phyloP scores from a whole-genome alignment of 352 stramenopile species.

The Pythium sp. region DNA sequence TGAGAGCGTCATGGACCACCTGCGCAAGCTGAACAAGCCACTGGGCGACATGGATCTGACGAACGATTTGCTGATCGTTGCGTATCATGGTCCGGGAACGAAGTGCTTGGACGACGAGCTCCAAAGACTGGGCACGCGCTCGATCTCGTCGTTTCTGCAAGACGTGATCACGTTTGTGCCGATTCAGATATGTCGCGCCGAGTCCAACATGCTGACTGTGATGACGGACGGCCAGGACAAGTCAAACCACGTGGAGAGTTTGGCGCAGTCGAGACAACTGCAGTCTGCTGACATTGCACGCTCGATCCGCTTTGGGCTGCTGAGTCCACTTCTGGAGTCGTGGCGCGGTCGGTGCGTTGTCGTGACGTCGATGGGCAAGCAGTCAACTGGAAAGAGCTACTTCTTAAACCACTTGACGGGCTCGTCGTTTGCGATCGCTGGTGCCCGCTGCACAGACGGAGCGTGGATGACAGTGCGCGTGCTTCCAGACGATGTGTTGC shows the following conservation, averaged over 20 bases:
- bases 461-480: slow-evolving; percentile 62
- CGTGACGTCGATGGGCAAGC: slow-evolving; percentile 25
- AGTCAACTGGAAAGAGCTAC: slow-evolving; percentile 80
- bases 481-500: slow-evolving; percentile 34
- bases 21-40: slow-evolving; percentile 59
- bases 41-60: slow-evolving; percentile 36
- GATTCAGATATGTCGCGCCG: slow-evolving; percentile 68
- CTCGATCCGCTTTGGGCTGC: slow-evolving; percentile 20
- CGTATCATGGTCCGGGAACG: not conserved
- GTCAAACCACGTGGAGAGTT: slow-evolving; percentile 20
- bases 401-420: slow-evolving; percentile 76
- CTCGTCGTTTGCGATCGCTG: slow-evolving; percentile 69
- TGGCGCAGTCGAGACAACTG: slow-evolving; percentile 19
- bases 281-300: slow-evolving; percentile 41
- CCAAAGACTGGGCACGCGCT: slow-evolving; percentile 15
- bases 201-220: slow-evolving; percentile 54
- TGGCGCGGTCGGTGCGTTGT: slow-evolving; percentile 19
- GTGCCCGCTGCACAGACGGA: slow-evolving; percentile 57
- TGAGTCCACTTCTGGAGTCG: slow-evolving; percentile 18
- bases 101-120: slow-evolving; percentile 12
- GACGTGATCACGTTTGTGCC: slow-evolving; percentile 64
- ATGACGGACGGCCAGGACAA: slow-evolving; percentile 44
- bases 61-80: slow-evolving; percentile 5
- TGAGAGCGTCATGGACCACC: slow-evolving; percentile 38
- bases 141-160: slow-evolving; percentile 30